Evolutionary conservation across 352 stramenopile species (phyloP).

Genomic region (Plasmopara muralis): DNA sequence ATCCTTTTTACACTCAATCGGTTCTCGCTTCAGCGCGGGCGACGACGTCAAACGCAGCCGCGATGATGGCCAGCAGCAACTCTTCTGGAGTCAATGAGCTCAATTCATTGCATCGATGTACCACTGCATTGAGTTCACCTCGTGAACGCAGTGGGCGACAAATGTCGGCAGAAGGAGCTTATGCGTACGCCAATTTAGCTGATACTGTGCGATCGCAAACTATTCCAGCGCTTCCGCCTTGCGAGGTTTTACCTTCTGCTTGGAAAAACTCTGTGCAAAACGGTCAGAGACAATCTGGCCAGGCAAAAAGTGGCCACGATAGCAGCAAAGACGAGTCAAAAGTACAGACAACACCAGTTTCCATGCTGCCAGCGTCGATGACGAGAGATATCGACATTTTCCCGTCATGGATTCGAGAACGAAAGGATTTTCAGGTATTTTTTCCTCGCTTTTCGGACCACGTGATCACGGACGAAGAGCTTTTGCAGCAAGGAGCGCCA

Average conservation of each 20-base stretch:
- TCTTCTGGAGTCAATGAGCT: constrained; percentile 24
- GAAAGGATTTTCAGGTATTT: constrained; percentile 72
- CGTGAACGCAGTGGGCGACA: constrained; percentile 12
- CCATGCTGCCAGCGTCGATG: constrained; percentile 1
- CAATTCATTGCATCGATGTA: constrained; percentile 25
- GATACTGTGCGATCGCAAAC: constrained; percentile 18
- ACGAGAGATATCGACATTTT: constrained; percentile 38
- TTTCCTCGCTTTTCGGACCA: constrained; percentile 59
- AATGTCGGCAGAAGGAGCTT: constrained; percentile 8
- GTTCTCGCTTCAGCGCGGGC: constrained; percentile 36
- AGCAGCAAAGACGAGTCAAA: constrained; percentile 3
- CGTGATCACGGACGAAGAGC: constrained; percentile 59
- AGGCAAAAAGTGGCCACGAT: constrained; percentile 4
- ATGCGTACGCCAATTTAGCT: constrained; percentile 11
- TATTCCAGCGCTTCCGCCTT: constrained; percentile 1
- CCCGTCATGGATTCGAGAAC: constrained; percentile 57
- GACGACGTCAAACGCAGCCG: constrained; percentile 36
- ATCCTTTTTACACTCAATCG: constrained; percentile 43
- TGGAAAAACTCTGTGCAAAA: constrained; percentile 7
- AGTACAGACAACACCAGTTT: constrained; percentile 6
- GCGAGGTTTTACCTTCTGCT: constrained; percentile 2
- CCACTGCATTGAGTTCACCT: constrained; percentile 27
- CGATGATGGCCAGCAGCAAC: constrained; percentile 37
- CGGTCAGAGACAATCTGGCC: constrained; percentile 9
- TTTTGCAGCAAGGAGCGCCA: constrained; percentile 48